phyloP scores from a whole-genome alignment of 2,329 filamentous ascomycete species.

The Colletotrichum sp. region DNA sequence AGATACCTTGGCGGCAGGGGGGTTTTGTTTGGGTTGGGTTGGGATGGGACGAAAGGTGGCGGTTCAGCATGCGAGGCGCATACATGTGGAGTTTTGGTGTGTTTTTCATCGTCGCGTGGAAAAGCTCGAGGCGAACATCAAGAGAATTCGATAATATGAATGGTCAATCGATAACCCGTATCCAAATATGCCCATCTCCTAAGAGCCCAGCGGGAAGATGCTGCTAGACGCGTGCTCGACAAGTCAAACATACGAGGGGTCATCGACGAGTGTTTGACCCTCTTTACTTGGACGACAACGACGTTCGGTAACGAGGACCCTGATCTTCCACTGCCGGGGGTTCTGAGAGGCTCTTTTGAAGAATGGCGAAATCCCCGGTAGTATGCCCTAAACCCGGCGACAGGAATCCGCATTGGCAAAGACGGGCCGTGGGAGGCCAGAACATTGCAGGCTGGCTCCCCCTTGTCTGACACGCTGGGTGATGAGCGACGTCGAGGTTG shows the following conservation, averaged over 20 bases:
- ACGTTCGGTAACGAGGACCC: background rate
- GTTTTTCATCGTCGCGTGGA: background rate
- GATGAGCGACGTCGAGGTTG: constrained; percentile 2
- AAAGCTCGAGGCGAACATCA: background rate
- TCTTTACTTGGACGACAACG: background rate
- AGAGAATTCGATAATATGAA: background rate
- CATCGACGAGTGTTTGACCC: background rate
- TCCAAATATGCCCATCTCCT: background rate
- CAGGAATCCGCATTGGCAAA: background rate
- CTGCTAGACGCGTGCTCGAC: background rate
- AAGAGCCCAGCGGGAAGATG: background rate
- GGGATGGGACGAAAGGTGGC: background rate
- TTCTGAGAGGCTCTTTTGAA: background rate
- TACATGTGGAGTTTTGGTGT: background rate
- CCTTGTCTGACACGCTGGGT: background rate
- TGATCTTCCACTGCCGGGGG: background rate
- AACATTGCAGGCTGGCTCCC: background rate
- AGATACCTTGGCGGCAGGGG: background rate
- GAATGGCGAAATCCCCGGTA: background rate
- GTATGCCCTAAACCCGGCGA: background rate
- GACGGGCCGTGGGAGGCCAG: background rate
- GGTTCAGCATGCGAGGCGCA: background rate
- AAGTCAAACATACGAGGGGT: background rate
- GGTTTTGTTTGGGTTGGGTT: background rate
- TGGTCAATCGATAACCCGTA: background rate